phyloP scores from a whole-genome alignment of 768 basidiomycete genomes.

The Suillus paluster region DNA sequence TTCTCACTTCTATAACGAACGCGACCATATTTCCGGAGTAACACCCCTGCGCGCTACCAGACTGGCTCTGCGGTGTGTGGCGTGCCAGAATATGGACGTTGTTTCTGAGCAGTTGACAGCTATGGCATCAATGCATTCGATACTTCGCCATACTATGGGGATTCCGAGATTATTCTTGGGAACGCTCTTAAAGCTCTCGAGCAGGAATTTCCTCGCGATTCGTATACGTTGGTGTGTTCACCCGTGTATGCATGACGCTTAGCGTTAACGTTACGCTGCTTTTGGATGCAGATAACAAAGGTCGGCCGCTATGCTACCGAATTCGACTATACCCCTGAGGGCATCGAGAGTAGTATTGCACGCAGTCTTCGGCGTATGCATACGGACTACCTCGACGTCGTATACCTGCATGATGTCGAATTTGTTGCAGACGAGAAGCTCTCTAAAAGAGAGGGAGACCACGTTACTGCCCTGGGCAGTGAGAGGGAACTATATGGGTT shows the following conservation, averaged over 20 bases:
- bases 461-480: slow-evolving; percentile 53
- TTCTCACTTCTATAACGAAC: slow-evolving; percentile 66
- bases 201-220: slow-evolving; percentile 74
- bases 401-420: slow-evolving; percentile 87
- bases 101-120: slow-evolving; percentile 40
- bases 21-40: slow-evolving; percentile 57
- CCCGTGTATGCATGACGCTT: too few relatives aligned
- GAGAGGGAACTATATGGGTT: slow-evolving; percentile 71
- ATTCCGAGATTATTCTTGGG: slow-evolving; percentile 79
- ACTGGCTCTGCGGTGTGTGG: slow-evolving; percentile 71
- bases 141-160: slow-evolving; percentile 81
- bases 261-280: not conserved
- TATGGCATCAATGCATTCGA: slow-evolving; percentile 86
- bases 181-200: slow-evolving; percentile 61
- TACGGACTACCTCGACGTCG: slow-evolving; percentile 78
- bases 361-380: slow-evolving; percentile 71
- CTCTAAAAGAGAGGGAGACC: slow-evolving; percentile 58
- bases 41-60: slow-evolving; percentile 69
- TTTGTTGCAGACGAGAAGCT: slow-evolving; percentile 62
- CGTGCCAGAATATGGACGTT: not conserved
- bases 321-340: slow-evolving; percentile 77
- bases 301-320: slow-evolving; percentile 70
- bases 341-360: slow-evolving; percentile 66
- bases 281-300: slow-evolving; percentile 77
- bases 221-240: slow-evolving; percentile 68